Evolutionary conservation across 2,329 filamentous ascomycete species (phyloP), one percentile per base, ranked within the genome.

Genomic region (Exserohilum rostratum): DNA sequence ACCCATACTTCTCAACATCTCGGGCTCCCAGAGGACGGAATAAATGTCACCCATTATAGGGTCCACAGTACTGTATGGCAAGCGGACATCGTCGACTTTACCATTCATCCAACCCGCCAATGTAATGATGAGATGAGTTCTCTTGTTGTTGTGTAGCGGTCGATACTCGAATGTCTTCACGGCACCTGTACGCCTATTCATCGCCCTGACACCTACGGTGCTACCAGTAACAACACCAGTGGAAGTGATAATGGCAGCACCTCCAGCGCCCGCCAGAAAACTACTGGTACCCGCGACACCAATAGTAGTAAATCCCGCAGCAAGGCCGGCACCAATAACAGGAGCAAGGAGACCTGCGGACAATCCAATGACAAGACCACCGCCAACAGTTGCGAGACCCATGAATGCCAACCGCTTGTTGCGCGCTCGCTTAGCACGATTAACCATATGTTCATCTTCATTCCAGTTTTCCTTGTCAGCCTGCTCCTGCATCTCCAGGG

Each of bases 41-140:
- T 99, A 99, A 13, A 99, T 87, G 71, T 99, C 95, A 11, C 95
- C 95, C 95, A 99, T 99, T 60, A 98, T 86, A 0, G 96, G 91
- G 74, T 99, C 93, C 6, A 99, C 89, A 0, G 96, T 99, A 78
- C 92, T 97, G 76, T 90, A 99, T 6, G 95, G 95, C 68, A 99
- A 78, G 56, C 95, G 90, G 45, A 99, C 93, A 74, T 99, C 95
- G 77, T 99, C 95, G 48, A 96, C 88, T 71, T 96, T 98, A 68
- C 96, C 95, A 35, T 91, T 97, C 90, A 99, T 96, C 95, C 95
- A 99, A 3, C 95, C 95, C 0, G 93, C 92, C 27, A 99, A 86
- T 0, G 95, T 98, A 34, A 99, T 87, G 60, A 99, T 95, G 27
- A 99, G 83, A 67, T 99, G 98, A 34, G 97, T 90, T 53, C 93